Conservation (phyloP, 441 rosid genomes). For the Mallotus japonicus region DNA sequence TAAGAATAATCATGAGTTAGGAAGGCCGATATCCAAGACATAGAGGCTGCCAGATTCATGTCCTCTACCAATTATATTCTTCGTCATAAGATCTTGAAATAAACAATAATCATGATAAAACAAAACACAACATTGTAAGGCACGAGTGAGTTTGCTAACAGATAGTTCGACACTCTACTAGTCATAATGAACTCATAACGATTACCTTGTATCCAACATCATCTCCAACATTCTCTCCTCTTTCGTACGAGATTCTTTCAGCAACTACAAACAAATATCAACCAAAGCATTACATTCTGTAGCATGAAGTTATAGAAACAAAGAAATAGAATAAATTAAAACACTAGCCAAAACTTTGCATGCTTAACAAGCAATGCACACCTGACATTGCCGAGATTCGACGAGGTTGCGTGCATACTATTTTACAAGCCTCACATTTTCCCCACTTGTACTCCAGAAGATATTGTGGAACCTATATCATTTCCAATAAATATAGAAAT, state of each 20-base stretch:
- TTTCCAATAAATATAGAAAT: neutral
- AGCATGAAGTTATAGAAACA: constrained; percentile 8
- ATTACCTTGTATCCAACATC: constrained; percentile 91
- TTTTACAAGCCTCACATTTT: constrained; percentile 74
- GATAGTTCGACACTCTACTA: neutral
- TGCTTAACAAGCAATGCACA: constrained; percentile 27
- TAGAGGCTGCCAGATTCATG: neutral
- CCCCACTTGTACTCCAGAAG: constrained; percentile 83
- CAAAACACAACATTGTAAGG: neutral
- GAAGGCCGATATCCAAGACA: too few species aligned
- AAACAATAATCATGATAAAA: neutral
- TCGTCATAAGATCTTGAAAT: neutral
- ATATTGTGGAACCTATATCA: constrained; percentile 83
- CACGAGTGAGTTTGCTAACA: neutral
- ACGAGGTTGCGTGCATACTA: constrained; percentile 96
- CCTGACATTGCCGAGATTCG: constrained; percentile 98
- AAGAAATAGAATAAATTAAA: constrained; percentile 9
- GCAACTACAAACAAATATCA: constrained; percentile 55
- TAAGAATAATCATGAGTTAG: too few species aligned
- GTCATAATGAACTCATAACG: neutral
- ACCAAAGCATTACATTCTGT: constrained; percentile 16
- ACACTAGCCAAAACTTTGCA: constrained; percentile 2
- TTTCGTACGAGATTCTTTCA: constrained; percentile 87
- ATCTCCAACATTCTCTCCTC: constrained; percentile 81
- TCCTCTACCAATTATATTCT: neutral